Percentiles rank a stretch among this genome's conserved stretches.
phyloP scores from a whole-genome alignment of 768 basidiomycete genomes.

The Lactarius indigo region DNA sequence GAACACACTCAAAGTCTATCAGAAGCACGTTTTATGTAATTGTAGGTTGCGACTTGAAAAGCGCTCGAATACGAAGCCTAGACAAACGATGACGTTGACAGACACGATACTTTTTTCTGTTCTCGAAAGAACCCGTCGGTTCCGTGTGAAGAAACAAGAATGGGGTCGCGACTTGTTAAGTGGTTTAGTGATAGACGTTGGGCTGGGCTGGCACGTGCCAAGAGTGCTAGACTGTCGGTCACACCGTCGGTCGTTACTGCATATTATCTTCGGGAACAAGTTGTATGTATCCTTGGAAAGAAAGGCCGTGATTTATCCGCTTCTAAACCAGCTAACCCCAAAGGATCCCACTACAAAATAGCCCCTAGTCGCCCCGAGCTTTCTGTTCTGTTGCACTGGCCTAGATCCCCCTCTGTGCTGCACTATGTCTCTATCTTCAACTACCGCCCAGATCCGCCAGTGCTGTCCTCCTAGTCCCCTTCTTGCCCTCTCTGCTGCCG shows the following conservation, averaged over 20 bases:
- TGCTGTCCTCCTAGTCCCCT: background rate
- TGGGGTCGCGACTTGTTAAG: background rate
- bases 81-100: conserved; percentile 14
- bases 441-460: background rate
- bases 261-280: background rate
- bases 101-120: conserved; percentile 7
- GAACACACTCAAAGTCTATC: background rate
- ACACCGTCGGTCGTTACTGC: background rate
- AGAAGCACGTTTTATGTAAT: background rate
- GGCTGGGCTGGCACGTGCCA: background rate
- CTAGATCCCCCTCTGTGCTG: background rate
- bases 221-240: background rate
- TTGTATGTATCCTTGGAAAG: conserved; percentile 10
- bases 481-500: background rate
- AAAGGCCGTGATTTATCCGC: conserved; percentile 22
- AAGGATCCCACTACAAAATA: conserved; percentile 6
- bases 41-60: background rate
- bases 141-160: background rate
- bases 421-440: background rate
- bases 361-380: conserved; percentile 11
- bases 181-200: background rate
- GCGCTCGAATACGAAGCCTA: conserved; percentile 1
- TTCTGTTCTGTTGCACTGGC: background rate
- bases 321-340: conserved; percentile 1
- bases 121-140: conserved; percentile 6